These are phyloP conservation scores for Albugo candida DNA, from an alignment of 352 stramenopile species.

Conservation along the genomic window DNA sequence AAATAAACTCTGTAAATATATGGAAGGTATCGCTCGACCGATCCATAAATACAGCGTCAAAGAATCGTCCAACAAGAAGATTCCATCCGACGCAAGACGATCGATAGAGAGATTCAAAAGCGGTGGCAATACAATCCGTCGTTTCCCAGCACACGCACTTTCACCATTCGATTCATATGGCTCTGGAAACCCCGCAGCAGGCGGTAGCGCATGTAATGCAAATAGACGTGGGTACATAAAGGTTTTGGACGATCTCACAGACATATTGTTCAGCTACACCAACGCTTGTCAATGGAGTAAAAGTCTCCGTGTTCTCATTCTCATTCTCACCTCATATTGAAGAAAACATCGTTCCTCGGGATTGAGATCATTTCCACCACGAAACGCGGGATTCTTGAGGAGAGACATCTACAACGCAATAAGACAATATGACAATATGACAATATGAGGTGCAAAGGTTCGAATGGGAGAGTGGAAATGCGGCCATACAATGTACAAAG, in stretches of 20 bases:
- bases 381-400: conserved; percentile 94
- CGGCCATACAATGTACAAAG: conserved; percentile 83
- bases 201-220: conserved; percentile 82
- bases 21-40: conserved; percentile 70
- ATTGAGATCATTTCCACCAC: conserved; percentile 91
- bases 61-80: conserved; percentile 95
- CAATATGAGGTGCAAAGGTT: conserved; percentile 24
- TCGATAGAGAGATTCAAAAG: conserved; percentile 92
- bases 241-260: conserved; percentile 69
- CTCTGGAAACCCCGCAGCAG: conserved; percentile 70
- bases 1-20: conserved; percentile 86
- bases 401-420: conserved; percentile 85
- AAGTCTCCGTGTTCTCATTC: not conserved
- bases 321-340: conserved; percentile 56
- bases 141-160: conserved; percentile 32
- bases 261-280: conserved; percentile 86
- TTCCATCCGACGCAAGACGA: conserved; percentile 81
- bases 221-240: conserved; percentile 98
- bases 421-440: too few species aligned
- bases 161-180: conserved; percentile 11
- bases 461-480: conserved; percentile 2
- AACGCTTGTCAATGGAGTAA: not conserved
- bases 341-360: conserved; percentile 89
- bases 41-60: conserved; percentile 94
- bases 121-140: conserved; percentile 71